Conservation (phyloP, 257 asterid species). For the Mitragyna speciosa region DNA sequence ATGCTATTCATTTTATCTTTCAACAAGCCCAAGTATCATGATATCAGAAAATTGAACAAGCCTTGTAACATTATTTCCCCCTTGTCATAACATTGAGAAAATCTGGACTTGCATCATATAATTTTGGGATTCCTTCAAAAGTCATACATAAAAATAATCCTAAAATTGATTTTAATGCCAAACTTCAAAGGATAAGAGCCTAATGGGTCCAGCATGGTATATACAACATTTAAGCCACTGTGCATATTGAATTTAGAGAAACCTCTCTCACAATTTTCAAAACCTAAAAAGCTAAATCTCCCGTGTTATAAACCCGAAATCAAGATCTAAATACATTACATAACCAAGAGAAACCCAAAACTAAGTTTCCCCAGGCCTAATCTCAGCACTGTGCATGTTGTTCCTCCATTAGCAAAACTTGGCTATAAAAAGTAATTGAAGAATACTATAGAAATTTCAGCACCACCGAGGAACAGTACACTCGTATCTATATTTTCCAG, state of each 20-base stretch:
- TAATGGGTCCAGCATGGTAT: neutral
- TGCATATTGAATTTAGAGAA: neutral
- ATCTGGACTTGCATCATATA: neutral
- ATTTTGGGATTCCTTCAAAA: neutral
- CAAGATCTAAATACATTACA: neutral
- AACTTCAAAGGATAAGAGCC: neutral
- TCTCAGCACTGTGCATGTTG: neutral
- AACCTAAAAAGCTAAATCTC: neutral
- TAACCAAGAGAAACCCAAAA: neutral
- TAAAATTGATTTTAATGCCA: neutral
- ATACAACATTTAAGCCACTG: neutral
- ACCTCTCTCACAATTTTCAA: neutral
- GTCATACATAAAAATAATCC: neutral
- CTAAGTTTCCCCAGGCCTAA: neutral
- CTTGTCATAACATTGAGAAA: neutral
- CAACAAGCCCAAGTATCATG: too few species aligned
- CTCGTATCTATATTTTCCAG: neutral
- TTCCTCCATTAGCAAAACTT: neutral
- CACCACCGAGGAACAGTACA: neutral
- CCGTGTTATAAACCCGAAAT: neutral
- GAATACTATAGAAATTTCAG: neutral
- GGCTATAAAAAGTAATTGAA: neutral
- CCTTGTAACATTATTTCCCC: neutral
- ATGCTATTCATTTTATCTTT: too few species aligned
- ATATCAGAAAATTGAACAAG: too few species aligned